A percentile compares a stretch with the other conserved stretches of the same genome.
phyloP scores from a whole-genome alignment of 2,329 filamentous ascomycete genomes.

The Paracoccidioides brasiliensis region DNA sequence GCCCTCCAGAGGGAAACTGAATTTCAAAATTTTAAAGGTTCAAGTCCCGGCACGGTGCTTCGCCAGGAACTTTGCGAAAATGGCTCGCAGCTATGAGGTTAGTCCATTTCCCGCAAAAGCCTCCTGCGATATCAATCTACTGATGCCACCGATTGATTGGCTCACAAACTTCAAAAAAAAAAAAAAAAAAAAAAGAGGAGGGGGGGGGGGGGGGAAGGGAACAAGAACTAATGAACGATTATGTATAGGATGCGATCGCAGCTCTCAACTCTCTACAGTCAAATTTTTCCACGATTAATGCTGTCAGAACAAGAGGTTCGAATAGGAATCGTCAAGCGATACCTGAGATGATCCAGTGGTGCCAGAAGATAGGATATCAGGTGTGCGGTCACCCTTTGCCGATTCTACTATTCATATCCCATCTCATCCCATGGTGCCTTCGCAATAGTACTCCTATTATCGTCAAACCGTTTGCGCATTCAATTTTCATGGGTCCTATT shows the following conservation, averaged over 20 bases:
- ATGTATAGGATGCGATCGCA: constrained; percentile 51
- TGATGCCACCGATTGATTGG: not conserved
- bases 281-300: constrained; percentile 65
- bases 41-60: constrained; percentile 16
- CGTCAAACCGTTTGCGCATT: not conserved
- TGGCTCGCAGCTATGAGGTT: constrained; percentile 31
- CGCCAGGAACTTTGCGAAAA: constrained; percentile 20
- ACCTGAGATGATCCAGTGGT: constrained; percentile 71
- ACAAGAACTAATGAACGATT: not conserved
- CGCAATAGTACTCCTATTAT: no score
- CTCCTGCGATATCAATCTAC: not conserved
- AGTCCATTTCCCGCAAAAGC: constrained; percentile 5
- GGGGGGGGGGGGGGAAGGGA: not conserved
- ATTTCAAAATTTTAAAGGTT: not conserved
- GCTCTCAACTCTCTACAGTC: constrained; percentile 66
- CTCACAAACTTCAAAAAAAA: not conserved
- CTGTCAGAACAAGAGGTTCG: constrained; percentile 60
- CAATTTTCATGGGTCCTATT: not conserved
- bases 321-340: constrained; percentile 62
- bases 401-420: constrained; percentile 1
- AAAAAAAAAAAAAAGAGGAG: not conserved
- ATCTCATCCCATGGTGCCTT: no score
- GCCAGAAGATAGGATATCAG: constrained; percentile 60
- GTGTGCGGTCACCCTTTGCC: constrained; percentile 34
- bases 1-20: constrained; percentile 1